Evolutionary conservation across 352 stramenopile species (phyloP).

Genomic region (Pythium graminicola): DNA sequence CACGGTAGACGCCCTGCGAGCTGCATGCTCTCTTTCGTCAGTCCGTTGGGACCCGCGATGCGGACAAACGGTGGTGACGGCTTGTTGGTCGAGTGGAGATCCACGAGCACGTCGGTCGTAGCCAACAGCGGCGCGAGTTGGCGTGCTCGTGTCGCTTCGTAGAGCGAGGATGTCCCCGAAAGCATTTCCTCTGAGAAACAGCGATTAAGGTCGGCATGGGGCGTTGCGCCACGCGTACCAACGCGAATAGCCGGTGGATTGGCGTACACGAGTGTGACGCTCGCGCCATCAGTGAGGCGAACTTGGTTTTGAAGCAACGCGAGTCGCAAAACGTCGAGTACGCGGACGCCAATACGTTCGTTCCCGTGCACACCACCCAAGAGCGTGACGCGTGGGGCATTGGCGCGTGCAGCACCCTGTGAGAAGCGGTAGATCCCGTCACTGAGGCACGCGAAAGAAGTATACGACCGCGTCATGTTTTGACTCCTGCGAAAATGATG

Average conservation of each 20-base stretch:
- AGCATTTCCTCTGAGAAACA: constrained; percentile 47
- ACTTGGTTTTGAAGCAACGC: constrained; percentile 32
- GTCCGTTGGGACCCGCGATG: constrained; percentile 34
- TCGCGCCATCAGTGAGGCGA: constrained; percentile 26
- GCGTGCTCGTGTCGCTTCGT: constrained; percentile 48
- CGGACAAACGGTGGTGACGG: constrained; percentile 60
- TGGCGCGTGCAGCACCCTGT: constrained; percentile 1
- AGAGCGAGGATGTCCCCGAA: constrained; percentile 5
- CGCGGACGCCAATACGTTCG: constrained; percentile 57
- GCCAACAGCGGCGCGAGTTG: constrained; percentile 52
- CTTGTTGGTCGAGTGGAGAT: constrained; percentile 79
- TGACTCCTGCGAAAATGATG: no score
- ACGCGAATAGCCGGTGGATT: constrained; percentile 48
- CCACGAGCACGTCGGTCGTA: constrained; percentile 50
- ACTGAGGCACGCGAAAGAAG: constrained; percentile 32
- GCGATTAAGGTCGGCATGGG: constrained; percentile 61
- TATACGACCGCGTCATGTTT: constrained; percentile 38
- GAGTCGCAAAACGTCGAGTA: constrained; percentile 52
- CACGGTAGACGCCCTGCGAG: constrained; percentile 41
- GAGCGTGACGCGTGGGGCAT: constrained; percentile 45
- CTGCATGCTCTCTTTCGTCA: constrained; percentile 23
- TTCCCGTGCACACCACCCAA: constrained; percentile 70
- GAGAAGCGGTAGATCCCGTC: constrained; percentile 47
- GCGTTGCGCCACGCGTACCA: constrained; percentile 41
- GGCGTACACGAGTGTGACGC: constrained; percentile 56